phyloP scores from a whole-genome alignment of 148 eudicot genomes.

The Beta vulgaris region DNA sequence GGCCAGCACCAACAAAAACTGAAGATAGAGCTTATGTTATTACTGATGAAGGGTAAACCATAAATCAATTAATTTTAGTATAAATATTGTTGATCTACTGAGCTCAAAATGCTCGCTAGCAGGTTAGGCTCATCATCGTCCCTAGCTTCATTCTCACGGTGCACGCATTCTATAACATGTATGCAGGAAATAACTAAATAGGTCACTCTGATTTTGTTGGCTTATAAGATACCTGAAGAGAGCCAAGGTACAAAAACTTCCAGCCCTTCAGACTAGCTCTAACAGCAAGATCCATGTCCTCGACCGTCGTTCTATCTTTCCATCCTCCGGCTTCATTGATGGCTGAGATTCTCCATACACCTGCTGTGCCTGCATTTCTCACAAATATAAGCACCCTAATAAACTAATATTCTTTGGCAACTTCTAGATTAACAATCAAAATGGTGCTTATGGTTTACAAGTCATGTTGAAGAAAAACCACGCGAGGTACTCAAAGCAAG shows the following conservation, averaged over 20 bases:
- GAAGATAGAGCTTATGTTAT: no score
- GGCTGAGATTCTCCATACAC: slow-evolving; percentile 75
- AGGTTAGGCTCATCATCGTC: background rate
- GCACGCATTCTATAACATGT: background rate
- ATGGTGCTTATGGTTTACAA: no score
- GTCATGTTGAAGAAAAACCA: no score
- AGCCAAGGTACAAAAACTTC: slow-evolving; percentile 69
- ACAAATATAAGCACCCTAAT: background rate
- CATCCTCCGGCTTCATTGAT: slow-evolving; percentile 81
- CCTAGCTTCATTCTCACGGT: background rate
- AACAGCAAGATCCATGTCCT: slow-evolving; percentile 86
- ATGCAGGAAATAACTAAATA: background rate
- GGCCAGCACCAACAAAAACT: no score
- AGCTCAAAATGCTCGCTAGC: background rate
- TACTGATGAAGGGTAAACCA: no score
- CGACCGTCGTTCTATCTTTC: slow-evolving; percentile 74
- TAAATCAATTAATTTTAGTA: no score
- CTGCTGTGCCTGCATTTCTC: slow-evolving; percentile 58
- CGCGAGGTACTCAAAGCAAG: no score
- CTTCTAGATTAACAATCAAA: background rate
- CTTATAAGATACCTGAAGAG: slow-evolving; percentile 44
- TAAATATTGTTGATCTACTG: background rate
- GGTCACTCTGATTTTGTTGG: background rate
- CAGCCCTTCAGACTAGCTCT: slow-evolving; percentile 83
- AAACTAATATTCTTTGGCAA: background rate